Conservation (phyloP, 2,329 filamentous ascomycete species). For the Alternaria ventricosa region DNA sequence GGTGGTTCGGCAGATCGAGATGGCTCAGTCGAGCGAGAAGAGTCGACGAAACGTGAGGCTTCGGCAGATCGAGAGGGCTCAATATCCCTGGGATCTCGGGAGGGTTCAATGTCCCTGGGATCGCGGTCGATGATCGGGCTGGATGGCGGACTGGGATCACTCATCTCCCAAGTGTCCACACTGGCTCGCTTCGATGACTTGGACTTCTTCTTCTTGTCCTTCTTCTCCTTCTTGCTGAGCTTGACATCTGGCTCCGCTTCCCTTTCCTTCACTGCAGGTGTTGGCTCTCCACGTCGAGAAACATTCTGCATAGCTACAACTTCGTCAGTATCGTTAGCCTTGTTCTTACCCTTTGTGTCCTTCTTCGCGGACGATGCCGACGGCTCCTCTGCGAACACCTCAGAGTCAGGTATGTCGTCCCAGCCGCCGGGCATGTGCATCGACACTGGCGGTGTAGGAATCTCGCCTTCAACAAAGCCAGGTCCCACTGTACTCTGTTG, state of each 20-base stretch:
- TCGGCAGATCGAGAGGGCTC: slow-evolving; percentile 2
- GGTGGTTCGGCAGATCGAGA: neutral
- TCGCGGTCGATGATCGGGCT: slow-evolving; percentile 45
- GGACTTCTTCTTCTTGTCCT: slow-evolving; percentile 46
- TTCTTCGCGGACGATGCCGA: slow-evolving; percentile 23
- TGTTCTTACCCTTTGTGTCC: slow-evolving; percentile 37
- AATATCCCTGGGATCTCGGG: neutral
- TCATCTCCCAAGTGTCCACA: slow-evolving; percentile 40
- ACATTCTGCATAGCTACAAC: slow-evolving; percentile 26
- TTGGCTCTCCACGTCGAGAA: slow-evolving; percentile 15
- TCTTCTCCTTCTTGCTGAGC: slow-evolving; percentile 7
- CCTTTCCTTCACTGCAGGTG: slow-evolving; percentile 12
- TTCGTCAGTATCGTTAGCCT: slow-evolving; percentile 31
- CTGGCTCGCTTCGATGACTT: slow-evolving; percentile 41
- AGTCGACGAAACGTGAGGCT: neutral
- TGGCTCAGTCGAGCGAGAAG: neutral
- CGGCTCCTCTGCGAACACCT: slow-evolving; percentile 27
- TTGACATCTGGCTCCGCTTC: slow-evolving; percentile 47
- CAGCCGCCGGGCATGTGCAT: slow-evolving; percentile 70
- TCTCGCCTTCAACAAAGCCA: slow-evolving; percentile 47
- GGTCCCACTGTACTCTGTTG: slow-evolving; percentile 26
- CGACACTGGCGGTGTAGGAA: slow-evolving; percentile 63
- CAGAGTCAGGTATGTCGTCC: slow-evolving; percentile 42
- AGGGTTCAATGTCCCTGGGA: slow-evolving; percentile 13
- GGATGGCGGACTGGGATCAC: slow-evolving; percentile 30